Conservation (phyloP, 1,139 yeast species). For the Taphrina pruni region DNA sequence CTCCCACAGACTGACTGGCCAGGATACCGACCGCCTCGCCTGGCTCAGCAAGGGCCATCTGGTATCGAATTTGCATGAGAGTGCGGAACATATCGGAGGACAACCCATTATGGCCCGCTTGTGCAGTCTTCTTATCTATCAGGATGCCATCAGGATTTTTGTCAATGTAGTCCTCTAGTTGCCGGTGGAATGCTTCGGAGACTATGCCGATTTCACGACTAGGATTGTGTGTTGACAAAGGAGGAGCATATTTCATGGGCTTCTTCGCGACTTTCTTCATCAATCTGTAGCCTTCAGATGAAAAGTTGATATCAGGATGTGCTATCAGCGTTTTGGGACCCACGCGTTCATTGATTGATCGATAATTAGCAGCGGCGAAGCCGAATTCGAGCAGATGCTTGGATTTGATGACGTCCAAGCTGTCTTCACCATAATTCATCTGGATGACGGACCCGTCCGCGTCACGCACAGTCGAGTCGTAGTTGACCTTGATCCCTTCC, state of each 20-base stretch:
- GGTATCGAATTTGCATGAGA: slow-evolving; percentile 95
- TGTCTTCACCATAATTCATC: slow-evolving; percentile 96
- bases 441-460: slow-evolving; percentile 93
- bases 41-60: slow-evolving; percentile 92
- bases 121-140: slow-evolving; percentile 34
- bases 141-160: slow-evolving; percentile 52
- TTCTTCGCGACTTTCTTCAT: slow-evolving; percentile 81
- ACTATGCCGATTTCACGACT: slow-evolving; percentile 90
- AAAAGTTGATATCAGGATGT: slow-evolving; percentile 89
- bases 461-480: slow-evolving; percentile 95
- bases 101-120: slow-evolving; percentile 25
- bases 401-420: slow-evolving; percentile 91
- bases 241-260: slow-evolving; percentile 86
- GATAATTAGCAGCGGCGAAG: slow-evolving; percentile 87
- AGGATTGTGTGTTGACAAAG: slow-evolving; percentile 82
- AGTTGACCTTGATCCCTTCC: slow-evolving; percentile 93
- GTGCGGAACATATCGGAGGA: slow-evolving; percentile 66
- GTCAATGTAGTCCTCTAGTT: slow-evolving; percentile 72
- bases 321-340: slow-evolving; percentile 70
- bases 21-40: slow-evolving; percentile 99
- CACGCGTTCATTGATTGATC: slow-evolving; percentile 23
- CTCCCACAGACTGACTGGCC: slow-evolving; percentile 98
- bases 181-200: slow-evolving; percentile 84
- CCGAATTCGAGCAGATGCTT: slow-evolving; percentile 92
- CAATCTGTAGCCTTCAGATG: slow-evolving; percentile 78